phyloP scores from a whole-genome alignment of 306 rosid genomes.

The Casuarina cunninghamiana region DNA sequence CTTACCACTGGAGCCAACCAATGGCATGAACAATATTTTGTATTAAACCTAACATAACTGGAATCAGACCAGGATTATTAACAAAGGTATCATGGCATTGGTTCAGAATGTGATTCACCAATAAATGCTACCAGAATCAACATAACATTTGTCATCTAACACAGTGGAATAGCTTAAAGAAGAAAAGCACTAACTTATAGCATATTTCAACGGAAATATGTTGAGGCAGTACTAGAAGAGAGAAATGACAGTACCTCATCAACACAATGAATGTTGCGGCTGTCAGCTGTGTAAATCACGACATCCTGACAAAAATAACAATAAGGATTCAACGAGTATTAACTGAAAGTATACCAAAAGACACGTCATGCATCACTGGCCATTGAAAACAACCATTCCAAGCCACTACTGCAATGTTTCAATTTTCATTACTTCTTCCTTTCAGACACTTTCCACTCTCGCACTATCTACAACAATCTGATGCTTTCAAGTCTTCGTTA shows the following conservation, averaged over 20 bases:
- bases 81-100: not conserved
- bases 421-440: not conserved
- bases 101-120: not conserved
- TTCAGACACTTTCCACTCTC: not conserved
- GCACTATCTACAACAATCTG: not conserved
- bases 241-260: conserved; percentile 68
- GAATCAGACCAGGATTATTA: not conserved
- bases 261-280: conserved; percentile 73
- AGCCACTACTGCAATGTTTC: not conserved
- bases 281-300: conserved; percentile 80
- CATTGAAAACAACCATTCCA: not conserved
- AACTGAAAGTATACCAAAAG: conserved; percentile 11
- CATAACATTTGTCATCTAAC: not conserved
- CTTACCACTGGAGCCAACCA: not conserved
- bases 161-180: not conserved
- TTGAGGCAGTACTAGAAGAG: not conserved
- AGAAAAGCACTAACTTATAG: not conserved
- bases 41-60: not conserved
- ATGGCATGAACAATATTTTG: not conserved
- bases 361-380: not conserved
- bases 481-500: not conserved
- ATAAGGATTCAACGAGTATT: not conserved
- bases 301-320: conserved; percentile 58
- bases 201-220: not conserved
- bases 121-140: not conserved